Evolutionary conservation across 2,329 filamentous ascomycete genomes (phyloP).

Genomic region (Neophaeococcomyces mojaviensis): DNA sequence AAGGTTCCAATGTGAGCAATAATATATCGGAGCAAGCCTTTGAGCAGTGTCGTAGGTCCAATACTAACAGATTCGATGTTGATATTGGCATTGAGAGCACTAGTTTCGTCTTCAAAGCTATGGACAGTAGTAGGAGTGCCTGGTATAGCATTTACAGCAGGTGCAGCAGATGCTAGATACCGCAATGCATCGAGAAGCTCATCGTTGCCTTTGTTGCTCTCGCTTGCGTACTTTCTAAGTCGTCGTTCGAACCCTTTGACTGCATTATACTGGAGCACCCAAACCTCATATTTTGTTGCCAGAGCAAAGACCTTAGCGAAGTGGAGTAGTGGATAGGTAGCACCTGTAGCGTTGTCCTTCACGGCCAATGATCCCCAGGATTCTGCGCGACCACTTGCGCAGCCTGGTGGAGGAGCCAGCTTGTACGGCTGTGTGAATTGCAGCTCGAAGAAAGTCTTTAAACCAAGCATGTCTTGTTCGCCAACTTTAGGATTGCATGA

Average conservation of each 20-base stretch:
- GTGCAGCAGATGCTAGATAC: background rate
- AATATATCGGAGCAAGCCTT: background rate
- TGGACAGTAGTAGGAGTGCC: background rate
- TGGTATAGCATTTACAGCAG: background rate
- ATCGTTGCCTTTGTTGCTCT: background rate
- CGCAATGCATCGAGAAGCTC: background rate
- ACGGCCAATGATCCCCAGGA: background rate
- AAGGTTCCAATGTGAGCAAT: background rate
- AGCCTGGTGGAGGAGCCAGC: background rate
- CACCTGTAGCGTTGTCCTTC: constrained; percentile 1
- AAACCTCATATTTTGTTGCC: background rate
- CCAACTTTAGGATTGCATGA: background rate
- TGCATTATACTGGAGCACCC: background rate
- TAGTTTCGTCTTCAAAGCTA: background rate
- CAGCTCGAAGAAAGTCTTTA: background rate
- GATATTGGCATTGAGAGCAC: background rate
- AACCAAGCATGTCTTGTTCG: background rate
- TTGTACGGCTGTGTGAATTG: background rate
- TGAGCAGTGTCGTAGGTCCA: background rate
- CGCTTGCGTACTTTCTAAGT: background rate
- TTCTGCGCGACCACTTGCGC: background rate
- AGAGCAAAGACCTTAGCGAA: constrained; percentile 1
- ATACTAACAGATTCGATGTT: background rate
- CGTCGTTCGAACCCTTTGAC: background rate
- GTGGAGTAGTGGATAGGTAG: constrained; percentile 1